phyloP scores from a whole-genome alignment of 1,284 basidiomycete genomes.

The Kwoniella shivajii region DNA sequence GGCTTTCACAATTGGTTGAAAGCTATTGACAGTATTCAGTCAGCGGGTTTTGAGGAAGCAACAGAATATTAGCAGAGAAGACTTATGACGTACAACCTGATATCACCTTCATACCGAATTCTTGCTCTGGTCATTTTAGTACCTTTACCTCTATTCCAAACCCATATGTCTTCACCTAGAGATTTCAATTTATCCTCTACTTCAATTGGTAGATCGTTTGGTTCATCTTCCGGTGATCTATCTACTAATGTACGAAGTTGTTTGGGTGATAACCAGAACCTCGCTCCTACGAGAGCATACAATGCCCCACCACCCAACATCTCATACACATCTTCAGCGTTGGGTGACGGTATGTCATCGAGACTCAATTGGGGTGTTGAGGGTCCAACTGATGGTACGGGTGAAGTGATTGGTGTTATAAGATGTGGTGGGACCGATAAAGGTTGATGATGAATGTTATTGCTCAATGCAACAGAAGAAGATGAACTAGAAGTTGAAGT shows the following conservation, averaged over 20 bases:
- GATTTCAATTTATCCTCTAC: conserved; percentile 23
- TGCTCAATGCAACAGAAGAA: not conserved
- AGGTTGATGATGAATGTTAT: not conserved
- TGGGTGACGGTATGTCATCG: conserved; percentile 9
- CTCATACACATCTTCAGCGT: conserved; percentile 15
- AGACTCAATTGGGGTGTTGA: conserved; percentile 27
- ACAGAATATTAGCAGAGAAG: no score
- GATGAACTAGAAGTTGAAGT: not conserved
- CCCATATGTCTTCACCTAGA: conserved; percentile 45
- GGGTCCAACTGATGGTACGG: conserved; percentile 10
- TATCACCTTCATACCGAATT: conserved; percentile 41
- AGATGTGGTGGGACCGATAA: not conserved
- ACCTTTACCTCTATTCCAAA: conserved; percentile 28
- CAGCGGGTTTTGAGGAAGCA: not conserved
- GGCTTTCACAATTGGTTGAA: conserved; percentile 33
- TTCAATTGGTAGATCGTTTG: conserved; percentile 25
- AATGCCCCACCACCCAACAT: conserved; percentile 46
- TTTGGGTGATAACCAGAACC: conserved; percentile 35
- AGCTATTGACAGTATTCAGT: conserved; percentile 20
- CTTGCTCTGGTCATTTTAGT: conserved; percentile 29
- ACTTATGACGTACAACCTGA: conserved; percentile 32
- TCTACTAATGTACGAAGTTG: conserved; percentile 36
- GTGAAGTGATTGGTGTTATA: conserved; percentile 4
- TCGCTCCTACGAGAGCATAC: conserved; percentile 42
- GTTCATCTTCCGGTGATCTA: conserved; percentile 12